A percentile compares a stretch with the other conserved stretches of the same genome.
phyloP scores from a whole-genome alignment of 2,329 filamentous ascomycete genomes.

The Aspergillus carbonarius region DNA sequence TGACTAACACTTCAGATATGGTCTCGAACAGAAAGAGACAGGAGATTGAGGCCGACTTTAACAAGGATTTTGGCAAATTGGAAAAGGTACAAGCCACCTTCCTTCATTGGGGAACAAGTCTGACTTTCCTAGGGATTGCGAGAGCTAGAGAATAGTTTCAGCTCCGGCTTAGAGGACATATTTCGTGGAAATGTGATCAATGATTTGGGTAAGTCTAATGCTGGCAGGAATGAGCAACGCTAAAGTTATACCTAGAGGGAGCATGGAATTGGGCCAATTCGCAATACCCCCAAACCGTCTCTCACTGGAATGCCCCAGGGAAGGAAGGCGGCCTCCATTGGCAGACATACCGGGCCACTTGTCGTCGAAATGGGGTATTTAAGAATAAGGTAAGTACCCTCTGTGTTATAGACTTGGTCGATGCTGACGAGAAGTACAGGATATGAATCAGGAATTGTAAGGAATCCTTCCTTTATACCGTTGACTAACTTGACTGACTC shows the following conservation, averaged over 20 bases:
- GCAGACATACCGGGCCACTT: conserved; percentile 58
- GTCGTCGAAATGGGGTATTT: conserved; percentile 51
- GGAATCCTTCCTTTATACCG: background rate
- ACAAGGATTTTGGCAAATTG: background rate
- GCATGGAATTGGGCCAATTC: conserved; percentile 11
- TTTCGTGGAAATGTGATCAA: background rate
- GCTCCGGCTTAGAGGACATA: background rate
- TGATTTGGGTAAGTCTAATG: conserved; percentile 6
- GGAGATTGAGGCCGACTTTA: conserved; percentile 5
- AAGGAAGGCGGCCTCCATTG: conserved; percentile 50
- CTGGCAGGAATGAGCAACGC: background rate
- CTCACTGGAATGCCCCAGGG: conserved; percentile 41
- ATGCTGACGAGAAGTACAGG: conserved; percentile 22
- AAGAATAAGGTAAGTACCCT: background rate
- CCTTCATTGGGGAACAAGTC: background rate
- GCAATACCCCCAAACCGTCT: conserved; percentile 34
- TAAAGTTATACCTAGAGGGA: conserved; percentile 1
- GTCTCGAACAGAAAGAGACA: background rate
- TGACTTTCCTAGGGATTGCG: background rate
- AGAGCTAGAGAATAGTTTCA: background rate
- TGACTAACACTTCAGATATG: background rate
- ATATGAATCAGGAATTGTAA: conserved; percentile 27
- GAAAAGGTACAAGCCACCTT: background rate
- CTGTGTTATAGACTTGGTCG: too few species aligned
- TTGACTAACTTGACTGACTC: background rate